Base-by-base conservation (phyloP, 164 flowering plant genomes). In the Piper longum region DNA sequence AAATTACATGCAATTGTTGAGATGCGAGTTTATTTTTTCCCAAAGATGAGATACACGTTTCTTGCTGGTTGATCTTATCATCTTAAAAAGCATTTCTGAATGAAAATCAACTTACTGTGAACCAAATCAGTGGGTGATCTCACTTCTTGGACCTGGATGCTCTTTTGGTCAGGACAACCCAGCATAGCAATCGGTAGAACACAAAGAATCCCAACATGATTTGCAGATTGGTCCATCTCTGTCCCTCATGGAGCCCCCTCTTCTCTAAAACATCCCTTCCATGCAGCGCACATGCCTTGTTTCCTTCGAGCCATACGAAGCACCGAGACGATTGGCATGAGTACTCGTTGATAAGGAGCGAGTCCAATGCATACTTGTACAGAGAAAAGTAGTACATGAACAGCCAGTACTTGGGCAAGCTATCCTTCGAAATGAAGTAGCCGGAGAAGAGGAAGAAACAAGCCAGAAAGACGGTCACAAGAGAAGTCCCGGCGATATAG, bases 361-460 rank as follows among this genome's bases (percentile, higher is more conserved):
- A 83, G 62, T 95, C 99, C 7, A 95, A 77, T 2, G 87, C 91
- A 45, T 95, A 91, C 66, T 88, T 95, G 74, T 91, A 95, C 86
- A 91, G 80, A 1, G 99, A 95, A 2, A 95, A 67, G 69, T 77
- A 91, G 67, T 95, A 85, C 96, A 91, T 85, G 72, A 83, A 81
- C 14, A 83, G 67, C 99, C 97, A 91, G 70, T 82, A 91, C 77
- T 78, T 87, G 13, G 99, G 99, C 70, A 95, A 61, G 61, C 83
- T 80, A 1, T 83, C 83, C 48, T 80, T 68, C 1, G 93, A 82
- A 19, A 95, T 89, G 80, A 95, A 95, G 75, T 91, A 91, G 18
- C 99, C 99, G 11, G 99, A 95, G 78, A 95, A 95, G 59, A 95
- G 87, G 59, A 95, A 95, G 74, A 89, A 95, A 0, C 77, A 88